Evolutionary conservation across 768 basidiomycete species (phyloP), one percentile per base, ranked within the genome.

Genomic region (Coprinopsis cinerea): DNA sequence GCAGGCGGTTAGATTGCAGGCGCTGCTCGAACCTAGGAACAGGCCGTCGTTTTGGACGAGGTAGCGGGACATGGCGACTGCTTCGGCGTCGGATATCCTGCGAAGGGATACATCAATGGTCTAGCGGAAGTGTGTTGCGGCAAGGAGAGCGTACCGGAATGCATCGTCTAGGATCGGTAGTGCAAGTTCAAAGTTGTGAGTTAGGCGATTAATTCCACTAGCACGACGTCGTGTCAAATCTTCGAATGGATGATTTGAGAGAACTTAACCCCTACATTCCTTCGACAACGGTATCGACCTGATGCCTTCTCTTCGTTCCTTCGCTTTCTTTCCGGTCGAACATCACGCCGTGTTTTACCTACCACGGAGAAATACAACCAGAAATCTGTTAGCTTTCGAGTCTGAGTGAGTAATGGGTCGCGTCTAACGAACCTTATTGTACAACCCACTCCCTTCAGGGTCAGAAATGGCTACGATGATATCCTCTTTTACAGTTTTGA

Each of bases 201-300:
- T 97, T 55, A 95, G 65, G 48, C 96, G 75, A 66, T 98, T 98
- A 69, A 97, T 89, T 14, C 93, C 94, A 39, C 93, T 95, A 49
- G 10, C 15, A 28, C 15, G 2, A 13, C 3, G 11, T 11, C 3
- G 28, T 7, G 14, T 24, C 2, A 2, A 17, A 5, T 13, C 20
- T 32, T 47, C 25, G 18, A 30, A 48, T 20, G 17, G 22, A 11
- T 22, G 11, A 37, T 4, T 30, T 22, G n/a, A 47, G 17, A 45
- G 22, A 24, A 17, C 14, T 27, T 32, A 34, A 32, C 15, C 14
- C 67, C 35, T 57, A 88, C 86, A 92, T 91, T 51, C 90, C 89
- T 67, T 92, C 90, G n/a, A 96, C 92, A 15, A 96, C 82, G 0
- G 93, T 95, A 60, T 98, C 95, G 13, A 97, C 92, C 65, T 95